Conservation (phyloP, 805 yeast genomes). For the Candida coleopterorum region DNA sequence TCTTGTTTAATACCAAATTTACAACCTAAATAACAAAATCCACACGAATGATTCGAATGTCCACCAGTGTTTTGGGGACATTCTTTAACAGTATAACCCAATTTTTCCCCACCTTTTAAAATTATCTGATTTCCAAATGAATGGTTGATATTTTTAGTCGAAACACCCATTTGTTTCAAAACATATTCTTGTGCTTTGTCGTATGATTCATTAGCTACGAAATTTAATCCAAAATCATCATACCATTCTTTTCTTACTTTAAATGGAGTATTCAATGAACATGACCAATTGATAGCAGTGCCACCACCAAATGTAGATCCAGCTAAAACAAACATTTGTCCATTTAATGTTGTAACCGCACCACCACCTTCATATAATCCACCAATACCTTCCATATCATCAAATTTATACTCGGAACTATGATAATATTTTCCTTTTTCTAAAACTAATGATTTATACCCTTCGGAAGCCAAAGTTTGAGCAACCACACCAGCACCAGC, state of each 20-base stretch:
- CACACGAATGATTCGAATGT: constrained; percentile 40
- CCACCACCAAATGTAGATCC: constrained; percentile 59
- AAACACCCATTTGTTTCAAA: constrained; percentile 45
- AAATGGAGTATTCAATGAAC: constrained; percentile 46
- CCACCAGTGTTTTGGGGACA: constrained; percentile 48
- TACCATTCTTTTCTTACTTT: constrained; percentile 51
- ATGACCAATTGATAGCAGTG: constrained; percentile 55
- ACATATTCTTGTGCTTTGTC: constrained; percentile 45
- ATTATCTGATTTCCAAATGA: constrained; percentile 41
- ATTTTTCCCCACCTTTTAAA: constrained; percentile 38
- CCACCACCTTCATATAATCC: constrained; percentile 40
- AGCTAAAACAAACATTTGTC: constrained; percentile 36
- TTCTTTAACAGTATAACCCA: constrained; percentile 38
- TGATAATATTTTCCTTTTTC: constrained; percentile 47
- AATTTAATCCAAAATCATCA: constrained; percentile 39
- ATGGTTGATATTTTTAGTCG: constrained; percentile 34
- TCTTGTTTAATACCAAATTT: constrained; percentile 50
- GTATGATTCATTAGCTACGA: constrained; percentile 38
- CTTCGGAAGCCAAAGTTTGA: constrained; percentile 38
- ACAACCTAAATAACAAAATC: constrained; percentile 46
- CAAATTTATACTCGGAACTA: constrained; percentile 29
- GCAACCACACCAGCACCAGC: constrained; percentile 52
- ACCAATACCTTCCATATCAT: constrained; percentile 32
- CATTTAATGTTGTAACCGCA: constrained; percentile 25
- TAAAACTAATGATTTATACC: constrained; percentile 40